Evolutionary conservation across 345 rosid species (phyloP).

Genomic region (Gossypium raimondii): DNA sequence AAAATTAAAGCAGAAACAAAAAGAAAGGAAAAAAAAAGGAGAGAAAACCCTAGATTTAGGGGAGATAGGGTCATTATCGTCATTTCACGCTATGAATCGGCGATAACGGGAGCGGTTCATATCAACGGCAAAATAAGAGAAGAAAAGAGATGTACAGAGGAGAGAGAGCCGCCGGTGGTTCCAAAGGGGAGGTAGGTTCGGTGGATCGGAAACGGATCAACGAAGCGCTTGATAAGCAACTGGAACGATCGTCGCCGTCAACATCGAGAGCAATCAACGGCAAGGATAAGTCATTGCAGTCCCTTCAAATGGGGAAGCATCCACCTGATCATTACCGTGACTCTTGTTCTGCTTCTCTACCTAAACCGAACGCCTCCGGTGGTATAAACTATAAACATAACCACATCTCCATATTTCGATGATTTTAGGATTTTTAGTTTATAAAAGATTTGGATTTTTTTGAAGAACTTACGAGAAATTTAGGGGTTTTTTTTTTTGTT

Average conservation of each 20-base stretch:
- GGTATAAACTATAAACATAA: conserved; percentile 35
- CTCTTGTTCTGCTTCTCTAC: conserved; percentile 43
- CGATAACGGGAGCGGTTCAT: not conserved
- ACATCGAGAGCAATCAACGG: conserved; percentile 63
- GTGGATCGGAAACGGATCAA: conserved; percentile 83
- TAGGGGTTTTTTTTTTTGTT: not conserved
- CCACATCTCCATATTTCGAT: not conserved
- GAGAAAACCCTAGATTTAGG: conserved; percentile 23
- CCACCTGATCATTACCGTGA: conserved; percentile 54
- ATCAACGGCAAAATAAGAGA: conserved; percentile 13
- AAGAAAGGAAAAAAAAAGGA: not conserved
- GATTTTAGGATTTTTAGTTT: not conserved
- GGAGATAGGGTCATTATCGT: conserved; percentile 14
- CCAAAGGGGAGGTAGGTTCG: conserved; percentile 52
- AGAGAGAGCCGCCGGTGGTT: conserved; percentile 50
- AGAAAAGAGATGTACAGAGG: conserved; percentile 38
- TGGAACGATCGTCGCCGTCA: conserved; percentile 79
- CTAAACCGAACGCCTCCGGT: conserved; percentile 59
- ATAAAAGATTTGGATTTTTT: not conserved
- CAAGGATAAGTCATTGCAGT: conserved; percentile 48
- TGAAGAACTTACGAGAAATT: not conserved
- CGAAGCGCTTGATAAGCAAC: conserved; percentile 66
- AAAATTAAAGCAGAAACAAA: not conserved
- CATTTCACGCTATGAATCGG: conserved; percentile 8
- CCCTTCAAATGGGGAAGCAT: conserved; percentile 51